A percentile compares a stretch with the other conserved stretches of the same genome.
Conservation (phyloP, 225 moss, liverwort and hornwort genomes). For the Thuidium tamariscinum region DNA sequence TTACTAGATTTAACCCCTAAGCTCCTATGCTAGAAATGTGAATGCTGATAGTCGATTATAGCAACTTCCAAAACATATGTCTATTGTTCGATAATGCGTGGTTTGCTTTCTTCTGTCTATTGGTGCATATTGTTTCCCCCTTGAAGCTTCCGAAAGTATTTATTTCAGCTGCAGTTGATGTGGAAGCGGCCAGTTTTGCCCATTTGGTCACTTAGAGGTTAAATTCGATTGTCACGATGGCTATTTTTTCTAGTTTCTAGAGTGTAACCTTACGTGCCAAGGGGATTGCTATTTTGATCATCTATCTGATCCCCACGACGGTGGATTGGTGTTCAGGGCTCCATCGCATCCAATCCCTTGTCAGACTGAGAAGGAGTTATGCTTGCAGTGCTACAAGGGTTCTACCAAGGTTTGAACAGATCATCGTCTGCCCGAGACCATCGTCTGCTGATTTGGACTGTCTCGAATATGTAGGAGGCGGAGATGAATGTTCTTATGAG, state of each 20-base stretch:
- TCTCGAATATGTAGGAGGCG: neutral
- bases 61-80: neutral
- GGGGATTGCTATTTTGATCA: neutral
- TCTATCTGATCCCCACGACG: neutral
- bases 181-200: neutral
- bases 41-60: neutral
- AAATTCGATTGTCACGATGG: neutral
- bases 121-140: neutral
- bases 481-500: neutral
- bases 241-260: neutral
- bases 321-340: conserved; percentile 20
- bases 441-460: neutral
- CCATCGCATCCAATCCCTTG: conserved; percentile 41
- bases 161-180: neutral
- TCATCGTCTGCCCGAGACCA: neutral
- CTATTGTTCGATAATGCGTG: neutral
- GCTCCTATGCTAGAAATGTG: neutral
- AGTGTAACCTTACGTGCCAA: neutral
- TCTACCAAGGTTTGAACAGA: conserved; percentile 25
- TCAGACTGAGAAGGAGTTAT: conserved; percentile 40
- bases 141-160: neutral
- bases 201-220: neutral
- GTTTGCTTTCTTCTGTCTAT: neutral
- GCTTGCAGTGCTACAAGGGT: conserved; percentile 42
- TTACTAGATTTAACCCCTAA: neutral